phyloP scores from a whole-genome alignment of 78 protist species.

The Isochrysis galbana region DNA sequence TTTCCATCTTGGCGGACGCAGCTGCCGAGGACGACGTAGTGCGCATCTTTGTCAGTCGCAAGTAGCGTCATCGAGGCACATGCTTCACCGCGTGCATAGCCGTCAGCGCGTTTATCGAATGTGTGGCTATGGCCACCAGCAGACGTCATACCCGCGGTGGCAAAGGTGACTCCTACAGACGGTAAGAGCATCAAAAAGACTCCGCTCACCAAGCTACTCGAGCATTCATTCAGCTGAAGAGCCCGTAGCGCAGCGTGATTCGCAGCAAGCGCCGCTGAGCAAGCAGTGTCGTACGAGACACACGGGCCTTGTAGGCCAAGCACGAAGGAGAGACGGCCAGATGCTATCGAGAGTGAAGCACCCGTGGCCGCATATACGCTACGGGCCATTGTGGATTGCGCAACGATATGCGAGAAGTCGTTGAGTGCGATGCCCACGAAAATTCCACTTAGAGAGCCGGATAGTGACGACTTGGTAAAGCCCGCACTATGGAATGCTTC shows the following conservation, averaged over 20 bases:
- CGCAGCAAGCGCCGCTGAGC: slow-evolving; percentile 81
- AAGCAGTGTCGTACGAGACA: slow-evolving; percentile 86
- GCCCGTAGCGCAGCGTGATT: slow-evolving; percentile 56
- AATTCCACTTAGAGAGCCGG: background rate
- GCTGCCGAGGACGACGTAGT: background rate
- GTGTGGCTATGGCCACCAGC: slow-evolving; percentile 66
- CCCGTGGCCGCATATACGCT: background rate
- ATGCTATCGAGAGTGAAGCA: background rate
- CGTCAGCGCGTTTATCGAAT: slow-evolving; percentile 78
- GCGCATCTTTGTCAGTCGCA: background rate
- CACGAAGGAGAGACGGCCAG: slow-evolving; percentile 64
- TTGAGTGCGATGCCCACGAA: background rate
- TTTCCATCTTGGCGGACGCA: slow-evolving; percentile 58
- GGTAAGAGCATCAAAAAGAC: background rate
- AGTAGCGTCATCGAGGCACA: slow-evolving; percentile 62
- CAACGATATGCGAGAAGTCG: background rate
- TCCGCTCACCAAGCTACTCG: background rate
- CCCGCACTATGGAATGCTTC: background rate
- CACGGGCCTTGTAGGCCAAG: slow-evolving; percentile 80
- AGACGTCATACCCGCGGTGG: slow-evolving; percentile 56
- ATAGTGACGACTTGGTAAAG: background rate
- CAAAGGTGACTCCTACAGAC: slow-evolving; percentile 10
- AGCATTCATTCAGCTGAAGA: background rate
- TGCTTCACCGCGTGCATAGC: slow-evolving; percentile 84
- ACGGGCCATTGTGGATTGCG: no score